A percentile compares a stretch with the other conserved stretches of the same genome.
Conservation (phyloP, 345 rosid genomes). For the Melaleuca quinquenervia region DNA sequence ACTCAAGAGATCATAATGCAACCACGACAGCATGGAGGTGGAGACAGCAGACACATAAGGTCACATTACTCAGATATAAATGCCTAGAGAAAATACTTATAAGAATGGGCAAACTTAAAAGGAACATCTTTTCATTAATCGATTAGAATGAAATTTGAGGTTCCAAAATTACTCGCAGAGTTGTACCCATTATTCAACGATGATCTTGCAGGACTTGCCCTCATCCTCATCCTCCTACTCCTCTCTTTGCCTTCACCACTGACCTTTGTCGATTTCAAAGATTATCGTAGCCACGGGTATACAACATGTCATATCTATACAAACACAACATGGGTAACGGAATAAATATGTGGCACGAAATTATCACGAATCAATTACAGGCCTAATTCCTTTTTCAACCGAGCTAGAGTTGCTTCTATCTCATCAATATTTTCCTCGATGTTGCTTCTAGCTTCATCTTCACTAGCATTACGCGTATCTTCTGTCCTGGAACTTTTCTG, state of each 20-base stretch:
- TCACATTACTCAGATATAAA: not conserved
- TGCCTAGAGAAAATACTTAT: not conserved
- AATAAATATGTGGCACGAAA: not conserved
- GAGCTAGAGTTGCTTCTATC: conserved; percentile 84
- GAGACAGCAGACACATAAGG: not conserved
- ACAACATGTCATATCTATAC: not conserved
- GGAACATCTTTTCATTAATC: not conserved
- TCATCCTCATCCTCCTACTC: not conserved
- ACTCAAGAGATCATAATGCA: not conserved
- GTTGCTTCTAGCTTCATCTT: conserved; percentile 26
- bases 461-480: conserved; percentile 5
- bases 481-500: conserved; percentile 5
- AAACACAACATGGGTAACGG: not conserved
- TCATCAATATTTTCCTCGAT: conserved; percentile 71
- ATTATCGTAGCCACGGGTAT: not conserved
- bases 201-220: not conserved
- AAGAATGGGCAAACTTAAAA: not conserved
- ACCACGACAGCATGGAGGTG: not conserved
- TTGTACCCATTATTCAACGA: not conserved
- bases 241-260: not conserved
- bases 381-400: conserved; percentile 78
- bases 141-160: not conserved
- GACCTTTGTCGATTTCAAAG: not conserved
- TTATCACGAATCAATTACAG: conserved; percentile 19
- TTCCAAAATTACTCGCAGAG: not conserved